phyloP scores from a whole-genome alignment of 2,329 filamentous ascomycete genomes.

The Calonectria naviculata region DNA sequence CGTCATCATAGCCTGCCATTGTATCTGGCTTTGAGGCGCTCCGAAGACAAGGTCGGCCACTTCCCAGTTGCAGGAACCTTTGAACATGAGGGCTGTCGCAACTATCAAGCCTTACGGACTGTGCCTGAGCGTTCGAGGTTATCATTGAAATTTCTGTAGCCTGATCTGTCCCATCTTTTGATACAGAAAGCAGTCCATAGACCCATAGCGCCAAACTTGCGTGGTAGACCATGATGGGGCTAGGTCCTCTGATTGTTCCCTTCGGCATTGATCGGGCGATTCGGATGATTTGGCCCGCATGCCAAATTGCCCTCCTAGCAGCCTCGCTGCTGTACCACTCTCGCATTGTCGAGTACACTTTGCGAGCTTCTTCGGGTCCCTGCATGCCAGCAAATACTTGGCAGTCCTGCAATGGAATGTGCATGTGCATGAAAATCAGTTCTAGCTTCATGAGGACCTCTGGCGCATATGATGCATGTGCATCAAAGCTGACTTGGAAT shows the following conservation, averaged over 20 bases:
- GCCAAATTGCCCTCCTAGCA: background rate
- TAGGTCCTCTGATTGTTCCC: background rate
- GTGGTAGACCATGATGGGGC: slow-evolving; percentile 1
- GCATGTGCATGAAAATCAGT: background rate
- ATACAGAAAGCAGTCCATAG: background rate
- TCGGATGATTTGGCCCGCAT: slow-evolving; percentile 7
- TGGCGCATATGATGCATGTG: background rate
- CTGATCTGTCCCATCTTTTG: background rate
- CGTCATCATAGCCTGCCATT: background rate
- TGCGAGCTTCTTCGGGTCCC: background rate
- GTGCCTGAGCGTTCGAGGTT: background rate
- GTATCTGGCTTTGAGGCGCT: background rate
- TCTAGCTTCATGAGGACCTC: slow-evolving; percentile 1
- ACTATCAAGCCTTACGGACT: background rate
- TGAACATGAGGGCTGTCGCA: background rate
- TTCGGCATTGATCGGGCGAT: background rate
- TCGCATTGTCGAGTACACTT: background rate
- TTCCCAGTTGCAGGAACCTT: background rate
- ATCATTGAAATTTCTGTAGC: background rate
- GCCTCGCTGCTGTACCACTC: background rate
- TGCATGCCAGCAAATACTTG: slow-evolving; percentile 5
- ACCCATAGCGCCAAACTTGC: background rate
- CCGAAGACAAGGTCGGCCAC: background rate
- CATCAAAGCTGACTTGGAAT: background rate
- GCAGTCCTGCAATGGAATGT: background rate